Evolutionary conservation across 208 protist genomes (phyloP).

Genomic region (Leishmania guyanensis): DNA sequence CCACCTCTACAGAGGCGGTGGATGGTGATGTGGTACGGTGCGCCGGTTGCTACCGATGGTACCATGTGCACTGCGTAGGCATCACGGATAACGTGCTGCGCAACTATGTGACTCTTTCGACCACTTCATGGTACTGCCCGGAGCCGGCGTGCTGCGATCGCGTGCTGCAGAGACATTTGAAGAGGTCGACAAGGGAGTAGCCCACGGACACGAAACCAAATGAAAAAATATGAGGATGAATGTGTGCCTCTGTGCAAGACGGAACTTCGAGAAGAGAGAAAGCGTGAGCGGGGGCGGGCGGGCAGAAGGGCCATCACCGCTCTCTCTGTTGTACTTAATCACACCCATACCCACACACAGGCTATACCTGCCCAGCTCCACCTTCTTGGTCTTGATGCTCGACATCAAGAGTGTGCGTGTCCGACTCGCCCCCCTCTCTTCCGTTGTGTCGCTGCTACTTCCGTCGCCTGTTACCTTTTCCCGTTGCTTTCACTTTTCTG

Average conservation of each 20-base stretch:
- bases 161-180: slow-evolving; percentile 42
- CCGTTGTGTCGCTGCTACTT: too few species aligned
- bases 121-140: slow-evolving; percentile 86
- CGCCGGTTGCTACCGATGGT: slow-evolving; percentile 68
- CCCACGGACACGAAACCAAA: not conserved
- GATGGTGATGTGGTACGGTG: slow-evolving; percentile 77
- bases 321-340: not conserved
- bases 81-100: slow-evolving; percentile 54
- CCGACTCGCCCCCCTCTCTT: not conserved
- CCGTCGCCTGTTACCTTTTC: not conserved
- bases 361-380: not conserved
- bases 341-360: not conserved
- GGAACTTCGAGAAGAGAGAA: not conserved
- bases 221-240: not conserved
- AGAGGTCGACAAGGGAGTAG: slow-evolving; percentile 15
- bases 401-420: not conserved
- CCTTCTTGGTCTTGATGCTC: not conserved
- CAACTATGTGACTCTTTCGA: slow-evolving; percentile 69
- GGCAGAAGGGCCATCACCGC: not conserved
- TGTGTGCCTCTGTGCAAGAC: not conserved
- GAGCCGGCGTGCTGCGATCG: slow-evolving; percentile 73
- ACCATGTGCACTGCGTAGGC: slow-evolving; percentile 74
- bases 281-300: not conserved
- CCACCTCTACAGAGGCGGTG: slow-evolving; percentile 61
- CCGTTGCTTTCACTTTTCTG: too few species aligned